phyloP scores from a whole-genome alignment of 176 grass and related monocot genomes.

The Otatea glauca region DNA sequence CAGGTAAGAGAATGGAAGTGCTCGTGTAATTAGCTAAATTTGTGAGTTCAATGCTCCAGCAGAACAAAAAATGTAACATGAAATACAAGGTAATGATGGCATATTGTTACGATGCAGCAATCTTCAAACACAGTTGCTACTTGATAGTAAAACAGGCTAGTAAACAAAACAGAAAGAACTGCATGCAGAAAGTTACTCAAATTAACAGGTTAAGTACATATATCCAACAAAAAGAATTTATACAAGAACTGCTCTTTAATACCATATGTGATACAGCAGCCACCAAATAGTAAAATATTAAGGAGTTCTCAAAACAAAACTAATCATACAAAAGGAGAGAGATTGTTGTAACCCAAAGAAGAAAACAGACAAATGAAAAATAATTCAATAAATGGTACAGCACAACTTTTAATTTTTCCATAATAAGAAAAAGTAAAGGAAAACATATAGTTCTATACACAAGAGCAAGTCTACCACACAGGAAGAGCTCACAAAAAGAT shows the following conservation, averaged over 20 bases:
- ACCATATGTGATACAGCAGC: not conserved
- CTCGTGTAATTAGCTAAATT: not conserved
- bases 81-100: not conserved
- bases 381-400: not conserved
- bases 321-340: not conserved
- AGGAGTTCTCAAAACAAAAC: not conserved
- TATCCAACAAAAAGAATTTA: not conserved
- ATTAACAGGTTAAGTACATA: not conserved
- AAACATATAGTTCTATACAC: not conserved
- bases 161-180: conserved; percentile 7
- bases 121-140: not conserved
- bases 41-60: not conserved
- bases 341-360: not conserved
- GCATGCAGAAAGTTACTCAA: conserved; percentile 8
- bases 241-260: not conserved
- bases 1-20: not conserved
- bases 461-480: not conserved
- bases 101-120: not conserved
- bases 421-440: not conserved
- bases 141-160: not conserved
- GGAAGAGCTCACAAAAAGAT: not conserved
- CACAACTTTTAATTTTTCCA: not conserved
- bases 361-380: not conserved
- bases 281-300: not conserved
- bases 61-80: not conserved